Evolutionary conservation across 257 asterid species (phyloP), one percentile per base, ranked within the genome.

Genomic region (Lantana camara): DNA sequence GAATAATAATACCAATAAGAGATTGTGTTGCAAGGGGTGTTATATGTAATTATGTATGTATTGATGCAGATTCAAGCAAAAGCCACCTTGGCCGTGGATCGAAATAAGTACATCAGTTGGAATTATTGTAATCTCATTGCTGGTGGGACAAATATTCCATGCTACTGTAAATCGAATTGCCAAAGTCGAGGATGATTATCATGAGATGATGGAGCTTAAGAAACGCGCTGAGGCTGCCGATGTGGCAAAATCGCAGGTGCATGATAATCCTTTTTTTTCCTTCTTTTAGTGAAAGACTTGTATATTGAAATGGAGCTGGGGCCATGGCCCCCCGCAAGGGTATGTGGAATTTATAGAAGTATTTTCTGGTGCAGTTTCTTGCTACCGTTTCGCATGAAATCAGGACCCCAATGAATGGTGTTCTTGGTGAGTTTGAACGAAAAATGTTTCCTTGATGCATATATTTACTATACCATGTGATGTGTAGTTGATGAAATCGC

Each of bases 321-420:
- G n/a, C n/a, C n/a, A n/a, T n/a, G n/a, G n/a, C n/a, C n/a, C n/a
- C n/a, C n/a, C n/a, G n/a, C n/a, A n/a, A n/a, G n/a, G n/a, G n/a
- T n/a, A n/a, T n/a, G n/a, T n/a, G n/a, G n/a, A n/a, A n/a, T 58
- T 71, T 53, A 27, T 5, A 23, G 63, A 41, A 53, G 29, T 67
- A 2, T 27, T 27, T 70, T 67, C 47, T 66, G 56, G n/a, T 86
- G 84, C 82, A 94, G 99, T 94, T 94, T 78, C 97, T 94, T 51
- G 97, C 99, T 46, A 94, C 99, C 0, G 96, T 94, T 76, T 94
- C 99, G 16, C 99, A 94, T 72, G 99, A 94, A 77, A 94, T 94
- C 90, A 83, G 99, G 80, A 94, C 99, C 73, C 99, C 99, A 11
- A 94, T 94, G 99, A 94, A 88, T 29, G 99, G 99, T 51, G 97